Conservation (phyloP, 2,329 filamentous ascomycete genomes). For the Elsinoe australis region DNA sequence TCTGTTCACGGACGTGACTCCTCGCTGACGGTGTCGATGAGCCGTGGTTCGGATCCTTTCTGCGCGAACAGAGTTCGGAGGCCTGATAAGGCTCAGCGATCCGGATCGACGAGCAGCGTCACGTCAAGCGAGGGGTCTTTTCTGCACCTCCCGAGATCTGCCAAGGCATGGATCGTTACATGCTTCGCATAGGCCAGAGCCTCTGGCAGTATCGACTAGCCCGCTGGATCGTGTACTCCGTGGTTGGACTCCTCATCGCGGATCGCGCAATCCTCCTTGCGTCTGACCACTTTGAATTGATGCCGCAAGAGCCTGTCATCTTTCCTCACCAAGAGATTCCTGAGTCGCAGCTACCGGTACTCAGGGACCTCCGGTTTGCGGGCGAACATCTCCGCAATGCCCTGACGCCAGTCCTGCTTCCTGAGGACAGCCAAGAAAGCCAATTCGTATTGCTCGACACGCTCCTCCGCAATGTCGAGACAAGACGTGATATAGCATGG, state of each 20-base stretch:
- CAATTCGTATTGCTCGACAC: constrained; percentile 6
- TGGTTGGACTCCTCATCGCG: background rate
- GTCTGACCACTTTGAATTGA: constrained; percentile 1
- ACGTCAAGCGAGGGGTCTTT: no score
- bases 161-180: constrained; percentile 6
- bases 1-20: no score
- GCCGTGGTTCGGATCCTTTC: no score
- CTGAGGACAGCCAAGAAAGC: background rate
- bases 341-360: background rate
- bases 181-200: background rate
- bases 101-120: no score
- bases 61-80: no score
- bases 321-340: constrained; percentile 12
- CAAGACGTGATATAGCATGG: constrained; percentile 4
- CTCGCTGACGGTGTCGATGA: no score
- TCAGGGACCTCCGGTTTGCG: constrained; percentile 12
- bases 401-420: constrained; percentile 9
- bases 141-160: no score
- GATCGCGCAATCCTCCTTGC: constrained; percentile 3
- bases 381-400: background rate
- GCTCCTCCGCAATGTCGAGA: constrained; percentile 6
- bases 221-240: constrained; percentile 3
- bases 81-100: no score
- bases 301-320: background rate
- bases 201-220: constrained; percentile 8